Evolutionary conservation across 768 basidiomycete genomes (phyloP), one percentile per base, ranked within the genome.

Genomic region (Leccinum rimulosum): DNA sequence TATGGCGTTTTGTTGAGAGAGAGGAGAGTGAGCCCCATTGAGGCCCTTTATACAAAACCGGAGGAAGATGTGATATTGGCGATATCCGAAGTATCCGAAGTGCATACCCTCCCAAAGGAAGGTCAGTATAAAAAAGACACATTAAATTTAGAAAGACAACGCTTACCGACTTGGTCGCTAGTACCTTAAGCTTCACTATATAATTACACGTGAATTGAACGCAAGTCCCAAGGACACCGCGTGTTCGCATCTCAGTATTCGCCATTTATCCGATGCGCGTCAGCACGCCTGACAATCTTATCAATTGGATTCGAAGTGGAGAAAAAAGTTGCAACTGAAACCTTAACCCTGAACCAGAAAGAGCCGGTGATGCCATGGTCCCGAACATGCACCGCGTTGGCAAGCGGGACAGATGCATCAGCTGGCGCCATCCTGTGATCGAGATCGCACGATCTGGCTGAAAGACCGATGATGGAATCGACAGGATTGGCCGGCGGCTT

Each of bases 141-240:
- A 68, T 73, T 64, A 59, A 60, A 66, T 59, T 64, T 59, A 58
- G 57, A 50, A 52, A 60, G 50, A 63, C 62, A 58, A 63, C 67
- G 57, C 64, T 61, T 59, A 72, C 70, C 68, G 63, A 61, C 59
- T 43, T 67, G 50, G 64, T 69, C 70, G 70, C 69, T 56, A 69
- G 66, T 69, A 35, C 61, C 58, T 68, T 61, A 64, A 54, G 47
- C 51, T 65, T 68, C 69, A 73, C 71, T 63, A 73, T 68, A 64
- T 62, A 62, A 40, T 51, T 63, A 71, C 69, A 66, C 69, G 69
- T 63, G 71, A 59, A 43, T 12, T 33, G 70, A 60, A 50, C 27
- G 25, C 22, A 30, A 10, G 50, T 10, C 64, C 67, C 71, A 66
- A 65, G 55, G 73, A 64, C 69, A 73, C 68, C 71, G 62, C 53